A percentile compares a stretch with the other conserved stretches of the same genome.
Evolutionary conservation across 2,329 filamentous ascomycete species (phyloP).

Genomic region (Scytalidium sp.): DNA sequence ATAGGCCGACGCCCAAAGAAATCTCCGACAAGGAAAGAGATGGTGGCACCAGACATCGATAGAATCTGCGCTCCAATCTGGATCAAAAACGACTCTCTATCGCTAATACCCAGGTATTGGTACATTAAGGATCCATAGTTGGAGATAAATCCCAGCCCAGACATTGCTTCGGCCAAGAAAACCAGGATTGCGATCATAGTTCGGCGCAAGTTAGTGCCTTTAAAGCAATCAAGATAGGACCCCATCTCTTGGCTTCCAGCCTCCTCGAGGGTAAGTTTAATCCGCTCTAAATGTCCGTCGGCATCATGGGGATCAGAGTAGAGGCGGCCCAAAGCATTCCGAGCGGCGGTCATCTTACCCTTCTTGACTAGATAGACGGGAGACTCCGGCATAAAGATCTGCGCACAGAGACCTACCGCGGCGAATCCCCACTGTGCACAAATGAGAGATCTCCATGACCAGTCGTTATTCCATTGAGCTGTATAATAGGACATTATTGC

Average conservation of each 20-base stretch:
- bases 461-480: too few species aligned
- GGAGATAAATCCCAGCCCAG: slow-evolving; percentile 14
- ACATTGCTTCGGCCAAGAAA: slow-evolving; percentile 15
- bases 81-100: slow-evolving; percentile 24
- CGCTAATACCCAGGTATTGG: slow-evolving; percentile 27
- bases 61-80: slow-evolving; percentile 18
- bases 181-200: slow-evolving; percentile 7
- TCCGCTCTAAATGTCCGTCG: too few species aligned
- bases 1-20: slow-evolving; percentile 26
- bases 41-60: not conserved
- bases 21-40: not conserved
- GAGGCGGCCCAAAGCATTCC: too few species aligned
- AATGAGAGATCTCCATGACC: too few species aligned
- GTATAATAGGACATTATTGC: too few species aligned
- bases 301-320: too few species aligned
- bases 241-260: slow-evolving; percentile 8
- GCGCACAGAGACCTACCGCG: too few species aligned
- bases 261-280: slow-evolving; percentile 15
- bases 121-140: slow-evolving; percentile 23
- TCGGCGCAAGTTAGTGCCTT: slow-evolving; percentile 5
- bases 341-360: too few species aligned
- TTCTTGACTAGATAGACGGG: too few species aligned
- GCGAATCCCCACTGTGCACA: too few species aligned
- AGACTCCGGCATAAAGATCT: too few species aligned
- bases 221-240: slow-evolving; percentile 7